Evolutionary conservation across 225 moss, liverwort and hornwort species (phyloP).

Genomic region (Thuidium tamariscinum): DNA sequence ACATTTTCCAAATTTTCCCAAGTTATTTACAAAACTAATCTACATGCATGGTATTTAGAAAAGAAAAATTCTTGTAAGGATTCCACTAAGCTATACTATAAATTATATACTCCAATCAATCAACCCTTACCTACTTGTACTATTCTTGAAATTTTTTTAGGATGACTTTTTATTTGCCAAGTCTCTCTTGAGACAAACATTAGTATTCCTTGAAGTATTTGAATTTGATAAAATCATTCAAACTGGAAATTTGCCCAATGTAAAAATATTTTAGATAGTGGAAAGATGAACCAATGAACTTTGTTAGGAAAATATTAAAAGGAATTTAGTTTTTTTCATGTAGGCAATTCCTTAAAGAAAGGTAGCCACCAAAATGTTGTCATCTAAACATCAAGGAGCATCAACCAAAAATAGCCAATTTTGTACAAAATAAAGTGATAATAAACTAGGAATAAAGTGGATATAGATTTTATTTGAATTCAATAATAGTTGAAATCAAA

Average conservation of each 20-base stretch:
- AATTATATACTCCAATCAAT: not conserved
- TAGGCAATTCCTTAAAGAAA: rapidly evolving
- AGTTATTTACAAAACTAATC: too few species aligned
- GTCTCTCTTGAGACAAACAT: rapidly evolving
- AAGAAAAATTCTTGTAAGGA: not conserved
- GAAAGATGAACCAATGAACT: not conserved
- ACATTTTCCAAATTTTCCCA: too few species aligned
- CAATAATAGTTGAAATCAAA: not conserved
- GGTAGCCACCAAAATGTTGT: not conserved
- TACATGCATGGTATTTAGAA: not conserved
- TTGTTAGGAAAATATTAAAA: not conserved
- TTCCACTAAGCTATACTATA: rapidly evolving
- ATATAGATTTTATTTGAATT: rapidly evolving
- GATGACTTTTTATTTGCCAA: too few species aligned
- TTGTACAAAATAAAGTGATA: not conserved
- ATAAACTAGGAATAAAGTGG: not conserved
- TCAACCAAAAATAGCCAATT: not conserved
- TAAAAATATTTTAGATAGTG: not conserved
- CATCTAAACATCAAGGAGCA: not conserved
- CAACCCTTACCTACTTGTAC: not conserved
- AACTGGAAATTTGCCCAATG: not conserved
- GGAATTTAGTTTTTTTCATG: not conserved
- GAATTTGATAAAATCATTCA: not conserved
- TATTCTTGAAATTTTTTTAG: not conserved
- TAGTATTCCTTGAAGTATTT: not conserved